Percentiles rank a stretch among this genome's conserved stretches.
Conservation (phyloP, 352 stramenopile genomes). For the Phytophthora fragariae region DNA sequence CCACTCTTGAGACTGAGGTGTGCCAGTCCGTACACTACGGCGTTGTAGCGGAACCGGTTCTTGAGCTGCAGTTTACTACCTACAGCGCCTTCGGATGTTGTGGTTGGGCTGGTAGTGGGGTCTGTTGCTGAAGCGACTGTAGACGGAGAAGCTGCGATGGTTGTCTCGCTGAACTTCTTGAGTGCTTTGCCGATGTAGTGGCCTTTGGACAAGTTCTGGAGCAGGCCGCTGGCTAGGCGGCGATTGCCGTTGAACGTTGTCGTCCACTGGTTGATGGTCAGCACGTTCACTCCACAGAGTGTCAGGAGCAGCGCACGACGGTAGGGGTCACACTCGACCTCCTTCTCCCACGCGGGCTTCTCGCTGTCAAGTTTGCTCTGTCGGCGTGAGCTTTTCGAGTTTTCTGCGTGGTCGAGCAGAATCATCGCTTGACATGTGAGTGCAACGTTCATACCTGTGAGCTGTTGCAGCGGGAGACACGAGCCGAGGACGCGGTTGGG, state of each 20-base stretch:
- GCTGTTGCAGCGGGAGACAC: conserved; percentile 41
- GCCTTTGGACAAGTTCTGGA: conserved; percentile 58
- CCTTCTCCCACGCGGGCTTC: conserved; percentile 65
- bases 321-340: conserved; percentile 72
- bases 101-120: background rate
- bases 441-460: conserved; percentile 77
- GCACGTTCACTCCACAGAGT: conserved; percentile 74
- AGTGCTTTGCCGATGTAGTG: conserved; percentile 70
- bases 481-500: conserved; percentile 73
- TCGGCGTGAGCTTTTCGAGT: conserved; percentile 66
- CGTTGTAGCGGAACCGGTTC: conserved; percentile 76
- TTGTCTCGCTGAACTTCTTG: conserved; percentile 59
- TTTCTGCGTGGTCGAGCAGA: conserved; percentile 85
- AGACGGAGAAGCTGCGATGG: conserved; percentile 16
- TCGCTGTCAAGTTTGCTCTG: conserved; percentile 90
- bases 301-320: conserved; percentile 76
- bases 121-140: conserved; percentile 4
- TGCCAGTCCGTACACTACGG: conserved; percentile 72
- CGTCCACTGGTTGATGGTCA: conserved; percentile 86
- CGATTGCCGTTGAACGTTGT: conserved; percentile 84
- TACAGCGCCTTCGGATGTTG: background rate
- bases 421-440: conserved; percentile 76
- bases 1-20: conserved; percentile 57
- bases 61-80: conserved; percentile 58
- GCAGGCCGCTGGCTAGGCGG: conserved; percentile 56